Percentiles rank a stretch among this genome's conserved stretches.
Conservation (phyloP, 164 flowering plant species). For the Nelumbo lutea region DNA sequence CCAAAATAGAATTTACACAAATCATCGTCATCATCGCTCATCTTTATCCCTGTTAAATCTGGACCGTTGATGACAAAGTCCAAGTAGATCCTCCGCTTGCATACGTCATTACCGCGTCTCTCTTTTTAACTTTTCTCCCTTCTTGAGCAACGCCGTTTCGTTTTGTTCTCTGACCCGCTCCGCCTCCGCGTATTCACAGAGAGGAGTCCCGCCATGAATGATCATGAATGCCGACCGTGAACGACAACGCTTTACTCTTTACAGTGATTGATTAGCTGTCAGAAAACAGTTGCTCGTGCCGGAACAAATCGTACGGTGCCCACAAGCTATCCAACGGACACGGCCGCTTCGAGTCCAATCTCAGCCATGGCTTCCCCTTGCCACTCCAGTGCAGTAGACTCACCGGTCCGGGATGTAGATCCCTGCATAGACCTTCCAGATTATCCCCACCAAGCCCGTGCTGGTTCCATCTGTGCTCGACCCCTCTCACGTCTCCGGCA, state of each 20-base stretch:
- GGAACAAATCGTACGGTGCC: constrained; percentile 67
- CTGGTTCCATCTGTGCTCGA: constrained; percentile 82
- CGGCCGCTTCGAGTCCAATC: constrained; percentile 49
- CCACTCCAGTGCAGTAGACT: constrained; percentile 83
- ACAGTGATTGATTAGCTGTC: constrained; percentile 25
- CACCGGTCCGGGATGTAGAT: constrained; percentile 72
- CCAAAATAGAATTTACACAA: too few relatives aligned
- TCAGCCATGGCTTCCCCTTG: constrained; percentile 76
- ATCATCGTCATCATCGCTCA: too few relatives aligned
- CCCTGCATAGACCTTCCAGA: constrained; percentile 51
- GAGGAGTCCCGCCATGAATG: background rate
- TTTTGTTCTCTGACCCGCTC: too few relatives aligned
- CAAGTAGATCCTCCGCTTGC: too few relatives aligned
- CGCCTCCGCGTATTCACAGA: background rate
- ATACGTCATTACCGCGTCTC: too few relatives aligned
- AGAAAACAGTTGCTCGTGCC: constrained; percentile 30
- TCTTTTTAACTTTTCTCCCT: too few relatives aligned
- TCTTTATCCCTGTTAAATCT: too few relatives aligned
- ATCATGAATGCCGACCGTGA: too few relatives aligned
- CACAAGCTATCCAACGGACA: constrained; percentile 70
- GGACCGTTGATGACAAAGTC: too few relatives aligned
- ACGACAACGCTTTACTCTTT: too few relatives aligned
- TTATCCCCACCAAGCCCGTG: constrained; percentile 84
- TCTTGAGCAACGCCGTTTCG: too few relatives aligned
- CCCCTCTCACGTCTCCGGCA: constrained; percentile 59